These are phyloP conservation scores for Suaeda aralocaspica DNA, from an alignment of 148 eudicot genomes.

Conservation along the genomic window DNA sequence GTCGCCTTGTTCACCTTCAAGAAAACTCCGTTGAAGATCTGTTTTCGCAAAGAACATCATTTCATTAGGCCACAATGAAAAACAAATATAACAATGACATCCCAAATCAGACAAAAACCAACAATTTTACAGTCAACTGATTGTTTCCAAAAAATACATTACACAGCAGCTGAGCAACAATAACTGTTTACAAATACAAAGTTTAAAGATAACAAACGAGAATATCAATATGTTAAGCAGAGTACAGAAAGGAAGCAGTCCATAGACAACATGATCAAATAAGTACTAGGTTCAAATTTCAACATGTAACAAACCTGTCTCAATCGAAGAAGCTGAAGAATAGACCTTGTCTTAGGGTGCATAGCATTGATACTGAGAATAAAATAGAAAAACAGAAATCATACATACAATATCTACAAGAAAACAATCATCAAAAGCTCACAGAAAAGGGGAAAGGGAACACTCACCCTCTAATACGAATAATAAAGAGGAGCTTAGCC, in stretches of 20 bases:
- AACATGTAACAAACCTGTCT: conserved; percentile 47
- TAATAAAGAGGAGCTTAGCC: conserved; percentile 63
- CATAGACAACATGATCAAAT: background rate
- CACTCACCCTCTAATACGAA: conserved; percentile 61
- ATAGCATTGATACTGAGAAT: conserved; percentile 73
- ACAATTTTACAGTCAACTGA: background rate
- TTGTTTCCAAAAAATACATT: too few species aligned
- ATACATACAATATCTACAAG: background rate
- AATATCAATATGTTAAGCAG: background rate
- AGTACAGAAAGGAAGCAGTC: background rate
- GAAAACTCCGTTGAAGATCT: conserved; percentile 90
- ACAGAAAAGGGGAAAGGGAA: background rate
- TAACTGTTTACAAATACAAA: too few species aligned
- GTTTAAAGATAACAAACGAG: background rate
- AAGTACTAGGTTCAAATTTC: too few species aligned
- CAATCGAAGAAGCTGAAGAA: conserved; percentile 73
- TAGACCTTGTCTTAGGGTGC: conserved; percentile 66
- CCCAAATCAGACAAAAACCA: background rate
- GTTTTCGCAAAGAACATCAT: background rate
- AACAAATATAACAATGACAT: background rate
- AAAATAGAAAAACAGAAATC: conserved; percentile 3
- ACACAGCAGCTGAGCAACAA: too few species aligned
- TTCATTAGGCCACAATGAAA: background rate
- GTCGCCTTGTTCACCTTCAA: conserved; percentile 81
- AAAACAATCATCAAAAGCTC: background rate